Evolutionary conservation across 2,329 filamentous ascomycete species (phyloP), one percentile per base, ranked within the genome.

Genomic region (Aspergillus chevalieri): DNA sequence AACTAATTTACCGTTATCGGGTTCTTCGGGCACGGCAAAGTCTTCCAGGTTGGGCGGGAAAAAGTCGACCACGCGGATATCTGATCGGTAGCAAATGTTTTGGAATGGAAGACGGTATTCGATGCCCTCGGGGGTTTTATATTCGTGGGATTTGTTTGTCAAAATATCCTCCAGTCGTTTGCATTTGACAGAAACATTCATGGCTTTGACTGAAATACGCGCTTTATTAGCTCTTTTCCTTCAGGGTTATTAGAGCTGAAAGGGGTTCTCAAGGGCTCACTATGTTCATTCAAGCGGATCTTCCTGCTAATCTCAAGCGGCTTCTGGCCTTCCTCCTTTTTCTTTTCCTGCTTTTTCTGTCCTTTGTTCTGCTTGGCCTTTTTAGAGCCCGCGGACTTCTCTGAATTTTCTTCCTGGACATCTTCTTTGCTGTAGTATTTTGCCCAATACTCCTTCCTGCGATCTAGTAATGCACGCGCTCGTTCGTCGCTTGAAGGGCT

Each of bases 31-130:
- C 39, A 74, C 60, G 3, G 86, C 75, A 64, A 96, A 96, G 50
- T 92, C 81, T 54, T 83, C 79, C 1, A 96, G 71, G 1, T 76
- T 75, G 2, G 76, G 69, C 0, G 92, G 92, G 50, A 78, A 81
- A 65, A 87, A 96, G 69, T 95, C 88, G 33, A 95, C 78, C 1
- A 95, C 84, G n/a, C 88, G 84, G 33, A 88, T 84, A 30, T 78
- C 76, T 19, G 82, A 74, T 43, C 82, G 81, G 64, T 90, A 90
- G 39, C 82, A 86, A 49, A 78, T 72, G 61, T 91, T 89, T 49
- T 83, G 76, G 60, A 95, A 95, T 0, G 90, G 88, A 0, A 91
- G 61, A 2, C 60, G 63, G 50, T 74, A 74, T 19, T 65, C 55
- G n/a, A 72, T 63, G 3, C 73, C 74, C 2, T 64, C 69, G 6